phyloP scores from a whole-genome alignment of 1,284 basidiomycete genomes.

The Rhodotorula sp. region DNA sequence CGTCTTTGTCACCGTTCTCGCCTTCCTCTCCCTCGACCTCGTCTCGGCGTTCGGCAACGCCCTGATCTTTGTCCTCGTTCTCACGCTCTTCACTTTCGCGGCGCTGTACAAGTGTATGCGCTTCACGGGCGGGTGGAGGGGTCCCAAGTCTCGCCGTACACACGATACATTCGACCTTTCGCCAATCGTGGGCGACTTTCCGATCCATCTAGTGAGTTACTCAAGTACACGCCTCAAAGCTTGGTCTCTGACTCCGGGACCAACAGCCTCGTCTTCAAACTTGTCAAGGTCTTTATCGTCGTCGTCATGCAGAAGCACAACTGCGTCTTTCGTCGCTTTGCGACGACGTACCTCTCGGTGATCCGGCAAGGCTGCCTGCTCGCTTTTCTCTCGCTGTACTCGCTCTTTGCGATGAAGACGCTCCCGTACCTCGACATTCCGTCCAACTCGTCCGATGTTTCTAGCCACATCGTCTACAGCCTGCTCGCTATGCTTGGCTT shows the following conservation, averaged over 20 bases:
- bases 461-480: constrained; percentile 24
- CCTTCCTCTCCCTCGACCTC: constrained; percentile 43
- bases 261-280: constrained; percentile 56
- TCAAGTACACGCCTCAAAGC: background rate
- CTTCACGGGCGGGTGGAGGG: constrained; percentile 42
- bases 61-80: constrained; percentile 38
- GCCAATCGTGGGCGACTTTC: constrained; percentile 60
- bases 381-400: constrained; percentile 60
- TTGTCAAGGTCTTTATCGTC: constrained; percentile 65
- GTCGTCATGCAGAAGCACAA: constrained; percentile 65
- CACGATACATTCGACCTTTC: constrained; percentile 51
- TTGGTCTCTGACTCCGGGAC: background rate
- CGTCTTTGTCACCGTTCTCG: constrained; percentile 39
- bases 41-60: constrained; percentile 42
- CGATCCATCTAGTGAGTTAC: constrained; percentile 45
- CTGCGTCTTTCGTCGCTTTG: constrained; percentile 64
- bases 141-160: background rate
- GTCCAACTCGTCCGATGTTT: constrained; percentile 53
- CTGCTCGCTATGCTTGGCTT: constrained; percentile 40
- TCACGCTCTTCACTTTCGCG: constrained; percentile 26
- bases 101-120: constrained; percentile 42
- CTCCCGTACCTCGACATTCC: constrained; percentile 55
- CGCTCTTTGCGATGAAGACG: constrained; percentile 58
- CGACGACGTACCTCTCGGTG: constrained; percentile 58
- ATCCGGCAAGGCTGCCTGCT: constrained; percentile 60